These are phyloP conservation scores for Corrigiola litoralis DNA, from an alignment of 179 eudicot genomes.

Conservation along the genomic window DNA sequence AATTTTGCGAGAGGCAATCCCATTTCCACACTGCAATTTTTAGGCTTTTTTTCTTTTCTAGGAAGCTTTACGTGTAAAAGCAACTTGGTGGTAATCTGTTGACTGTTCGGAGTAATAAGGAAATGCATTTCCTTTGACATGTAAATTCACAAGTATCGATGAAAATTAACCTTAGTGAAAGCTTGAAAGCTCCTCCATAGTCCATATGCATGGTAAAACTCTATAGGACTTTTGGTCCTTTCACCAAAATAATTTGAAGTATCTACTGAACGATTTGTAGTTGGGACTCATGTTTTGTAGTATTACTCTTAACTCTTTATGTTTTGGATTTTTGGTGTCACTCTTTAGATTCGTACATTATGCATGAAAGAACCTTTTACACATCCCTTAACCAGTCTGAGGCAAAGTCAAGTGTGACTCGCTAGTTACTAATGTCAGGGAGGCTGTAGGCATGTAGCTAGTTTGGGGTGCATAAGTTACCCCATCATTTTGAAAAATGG, in stretches of 20 bases:
- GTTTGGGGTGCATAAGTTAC: no score
- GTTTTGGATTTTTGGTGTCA: background rate
- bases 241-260: background rate
- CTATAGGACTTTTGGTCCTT: no score
- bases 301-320: background rate
- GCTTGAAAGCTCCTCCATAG: background rate
- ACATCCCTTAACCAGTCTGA: background rate
- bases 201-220: background rate
- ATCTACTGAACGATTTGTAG: no score
- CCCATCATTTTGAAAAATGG: no score
- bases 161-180: background rate
- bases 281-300: background rate
- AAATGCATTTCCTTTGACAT: slow-evolving; percentile 1
- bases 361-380: background rate
- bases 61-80: slow-evolving; percentile 12
- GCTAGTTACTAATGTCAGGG: background rate
- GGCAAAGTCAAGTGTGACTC: background rate
- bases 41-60: slow-evolving; percentile 5
- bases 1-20: background rate
- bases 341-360: background rate
- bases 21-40: no score
- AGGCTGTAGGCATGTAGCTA: no score
- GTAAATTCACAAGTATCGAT: background rate
- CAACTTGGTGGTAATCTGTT: background rate
- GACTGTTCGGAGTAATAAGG: background rate